These are phyloP conservation scores for Iris pallida DNA, from an alignment of 116 monocot species.

Conservation along the genomic window DNA sequence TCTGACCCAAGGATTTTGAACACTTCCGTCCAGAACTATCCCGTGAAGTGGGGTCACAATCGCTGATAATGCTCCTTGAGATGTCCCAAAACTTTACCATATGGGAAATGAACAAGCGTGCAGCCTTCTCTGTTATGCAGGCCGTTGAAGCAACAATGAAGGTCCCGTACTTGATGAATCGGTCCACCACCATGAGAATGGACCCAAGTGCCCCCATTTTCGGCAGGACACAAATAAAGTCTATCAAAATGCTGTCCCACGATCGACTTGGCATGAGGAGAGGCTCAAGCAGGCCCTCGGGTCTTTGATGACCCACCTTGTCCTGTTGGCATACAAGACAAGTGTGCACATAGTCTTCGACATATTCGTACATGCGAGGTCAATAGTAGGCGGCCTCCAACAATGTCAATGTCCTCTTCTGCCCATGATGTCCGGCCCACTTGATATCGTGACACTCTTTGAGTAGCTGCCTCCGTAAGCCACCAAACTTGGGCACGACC, in stretches of 20 bases:
- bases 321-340: constrained; percentile 1
- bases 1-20: background rate
- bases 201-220: background rate
- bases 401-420: background rate
- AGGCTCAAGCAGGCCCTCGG: background rate
- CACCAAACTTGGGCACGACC: background rate
- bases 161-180: constrained; percentile 3
- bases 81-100: background rate
- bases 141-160: background rate
- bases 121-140: too few relatives aligned
- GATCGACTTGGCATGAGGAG: background rate
- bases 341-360: background rate
- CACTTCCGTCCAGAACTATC: background rate
- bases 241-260: background rate
- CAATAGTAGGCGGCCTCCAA: background rate
- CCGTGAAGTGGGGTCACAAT: background rate
- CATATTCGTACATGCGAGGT: background rate
- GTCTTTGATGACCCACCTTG: background rate
- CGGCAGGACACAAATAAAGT: background rate
- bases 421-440: background rate
- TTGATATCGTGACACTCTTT: background rate
- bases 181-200: background rate
- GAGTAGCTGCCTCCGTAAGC: background rate
- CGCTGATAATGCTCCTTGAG: background rate
- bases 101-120: background rate